Conservation (phyloP, 2,329 filamentous ascomycete genomes). For the Helotiales sp. region DNA sequence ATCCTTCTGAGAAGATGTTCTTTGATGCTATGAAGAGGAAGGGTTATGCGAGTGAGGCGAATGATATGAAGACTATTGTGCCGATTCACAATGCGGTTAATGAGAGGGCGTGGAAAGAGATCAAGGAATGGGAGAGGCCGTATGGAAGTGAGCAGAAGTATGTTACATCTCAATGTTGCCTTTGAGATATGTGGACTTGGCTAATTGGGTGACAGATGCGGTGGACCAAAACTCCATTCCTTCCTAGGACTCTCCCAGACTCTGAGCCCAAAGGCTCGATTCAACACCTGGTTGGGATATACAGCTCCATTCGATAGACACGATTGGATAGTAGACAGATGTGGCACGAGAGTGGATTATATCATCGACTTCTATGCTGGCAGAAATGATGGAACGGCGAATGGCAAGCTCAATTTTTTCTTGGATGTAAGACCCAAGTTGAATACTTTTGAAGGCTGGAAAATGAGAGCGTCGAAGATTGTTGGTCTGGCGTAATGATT, state of each 20-base stretch:
- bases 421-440: slow-evolving; percentile 72
- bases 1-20: slow-evolving; percentile 96
- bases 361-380: slow-evolving; percentile 98
- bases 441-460: slow-evolving; percentile 70
- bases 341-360: slow-evolving; percentile 85
- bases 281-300: slow-evolving; percentile 88
- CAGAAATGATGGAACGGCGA: slow-evolving; percentile 46
- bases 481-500: slow-evolving; percentile 53
- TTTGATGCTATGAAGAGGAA: slow-evolving; percentile 97
- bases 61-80: slow-evolving; percentile 89
- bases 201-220: slow-evolving; percentile 56
- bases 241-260: slow-evolving; percentile 75
- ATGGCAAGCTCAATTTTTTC: slow-evolving; percentile 64
- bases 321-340: slow-evolving; percentile 96
- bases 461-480: slow-evolving; percentile 63
- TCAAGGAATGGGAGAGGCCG: slow-evolving; percentile 83
- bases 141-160: slow-evolving; percentile 64
- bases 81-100: slow-evolving; percentile 99
- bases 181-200: neutral
- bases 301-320: slow-evolving; percentile 91
- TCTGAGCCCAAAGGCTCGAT: slow-evolving; percentile 80
- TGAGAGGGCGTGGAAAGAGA: slow-evolving; percentile 93
- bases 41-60: slow-evolving; percentile 69
- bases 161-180: slow-evolving; percentile 27
- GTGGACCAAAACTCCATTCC: slow-evolving; percentile 79